Evolutionary conservation across 2,329 filamentous ascomycete species (phyloP).

Genomic region (Reticulascus tulasneorum): DNA sequence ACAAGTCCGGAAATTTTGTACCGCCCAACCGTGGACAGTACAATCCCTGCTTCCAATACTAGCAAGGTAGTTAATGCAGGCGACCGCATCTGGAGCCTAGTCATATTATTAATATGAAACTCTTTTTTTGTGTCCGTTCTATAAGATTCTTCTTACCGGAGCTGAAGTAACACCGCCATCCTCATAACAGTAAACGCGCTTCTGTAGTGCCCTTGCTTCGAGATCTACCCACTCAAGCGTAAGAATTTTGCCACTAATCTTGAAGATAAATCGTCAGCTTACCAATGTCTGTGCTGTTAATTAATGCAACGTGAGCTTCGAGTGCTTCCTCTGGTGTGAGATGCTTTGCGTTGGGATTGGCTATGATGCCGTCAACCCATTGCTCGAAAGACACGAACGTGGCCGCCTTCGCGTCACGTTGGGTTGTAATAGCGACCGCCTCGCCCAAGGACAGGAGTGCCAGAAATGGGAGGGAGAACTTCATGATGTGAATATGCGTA

Average conservation of each 20-base stretch:
- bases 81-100: conserved; percentile 8
- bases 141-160: no score
- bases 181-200: no score
- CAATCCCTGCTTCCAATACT: conserved; percentile 1
- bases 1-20: no score
- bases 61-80: conserved; percentile 10
- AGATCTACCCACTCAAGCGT: not conserved
- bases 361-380: conserved; percentile 11
- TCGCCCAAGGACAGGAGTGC: conserved; percentile 1
- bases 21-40: not conserved
- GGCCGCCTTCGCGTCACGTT: not conserved
- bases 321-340: conserved; percentile 8
- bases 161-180: no score
- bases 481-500: no score
- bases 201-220: no score
- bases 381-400: conserved; percentile 9
- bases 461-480: conserved; percentile 3
- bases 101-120: no score
- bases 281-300: not conserved
- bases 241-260: not conserved
- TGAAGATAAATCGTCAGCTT: not conserved
- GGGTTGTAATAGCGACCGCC: not conserved
- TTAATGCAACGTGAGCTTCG: conserved; percentile 1
- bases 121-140: no score
- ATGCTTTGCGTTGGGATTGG: conserved; percentile 9